Evolutionary conservation across 2,329 filamentous ascomycete genomes (phyloP), one percentile per base, ranked within the genome.

Genomic region (Aspergillus arachidicola): DNA sequence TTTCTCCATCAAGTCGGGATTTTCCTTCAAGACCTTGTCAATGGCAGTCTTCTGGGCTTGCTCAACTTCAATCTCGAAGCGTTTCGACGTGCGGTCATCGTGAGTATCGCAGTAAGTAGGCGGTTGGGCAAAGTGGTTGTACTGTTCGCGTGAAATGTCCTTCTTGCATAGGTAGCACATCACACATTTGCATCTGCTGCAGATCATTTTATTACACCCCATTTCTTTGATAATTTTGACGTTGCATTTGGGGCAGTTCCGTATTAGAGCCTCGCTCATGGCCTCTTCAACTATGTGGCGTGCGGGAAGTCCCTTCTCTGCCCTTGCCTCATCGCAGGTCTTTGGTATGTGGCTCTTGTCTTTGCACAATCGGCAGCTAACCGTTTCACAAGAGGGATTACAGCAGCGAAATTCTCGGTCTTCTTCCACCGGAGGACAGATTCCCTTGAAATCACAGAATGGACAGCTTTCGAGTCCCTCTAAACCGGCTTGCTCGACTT

Each of bases 151-250:
- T 1, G 86, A 85, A 26, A 87, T 80, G 54, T 83, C 77, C 69
- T 89, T 82, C 26, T 87, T 88, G 78, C 93, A 96, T 48, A 78
- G 71, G 65, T 82, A 85, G 76, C 86, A 89, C 75, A 88, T 85
- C 9, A 80, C 63, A 50, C 83, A 82, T 4, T 70, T 64, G 69
- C 86, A 89, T n/a, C 84, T 83, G 0, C 85, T 81, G 75, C 93
- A 96, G 0, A 76, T 84, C 86, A 96, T 92, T 78, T 94, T 94
- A 79, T 96, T 96, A 80, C 93, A 96, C 3, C 93, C 93, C 36
- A 81, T 75, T 41, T 89, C 85, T 73, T 96, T 96, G 74, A 96
- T 85, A 70, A 94, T 95, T 0, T 89, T 87, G n/a, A 87, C 86
- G n/a, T 83, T 81, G 77, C 91, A 89, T 66, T 81, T 82, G 65